These are phyloP conservation scores for Isabelozyma gotoi DNA, from an alignment of 805 yeast species.

Conservation along the genomic window DNA sequence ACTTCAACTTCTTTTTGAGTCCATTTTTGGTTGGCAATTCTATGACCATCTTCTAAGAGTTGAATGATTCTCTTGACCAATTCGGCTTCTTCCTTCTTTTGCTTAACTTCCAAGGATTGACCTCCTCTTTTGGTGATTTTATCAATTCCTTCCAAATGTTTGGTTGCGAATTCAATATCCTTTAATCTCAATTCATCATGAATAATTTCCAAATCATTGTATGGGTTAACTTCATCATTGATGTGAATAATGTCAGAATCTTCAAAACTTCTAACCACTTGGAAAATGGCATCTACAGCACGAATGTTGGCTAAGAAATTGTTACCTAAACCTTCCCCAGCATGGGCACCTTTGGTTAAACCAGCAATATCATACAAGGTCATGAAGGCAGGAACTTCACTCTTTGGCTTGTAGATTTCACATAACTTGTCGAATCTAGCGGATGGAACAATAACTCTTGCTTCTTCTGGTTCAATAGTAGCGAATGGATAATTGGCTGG, in stretches of 20 bases:
- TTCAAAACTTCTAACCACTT: slow-evolving; percentile 95
- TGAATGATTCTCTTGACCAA: slow-evolving; percentile 73
- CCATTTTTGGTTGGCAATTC: slow-evolving; percentile 89
- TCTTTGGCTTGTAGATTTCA: slow-evolving; percentile 75
- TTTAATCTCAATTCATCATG: slow-evolving; percentile 89
- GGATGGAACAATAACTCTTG: slow-evolving; percentile 92
- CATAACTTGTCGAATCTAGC: slow-evolving; percentile 78
- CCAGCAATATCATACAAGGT: slow-evolving; percentile 98
- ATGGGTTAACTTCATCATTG: slow-evolving; percentile 90
- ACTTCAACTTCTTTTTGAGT: slow-evolving; percentile 85
- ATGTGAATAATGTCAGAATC: slow-evolving; percentile 98
- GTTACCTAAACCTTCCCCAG: slow-evolving; percentile 97
- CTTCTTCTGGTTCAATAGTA: slow-evolving; percentile 97
- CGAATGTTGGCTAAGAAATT: slow-evolving; percentile 95
- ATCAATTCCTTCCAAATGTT: slow-evolving; percentile 73
- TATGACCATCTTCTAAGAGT: slow-evolving; percentile 77
- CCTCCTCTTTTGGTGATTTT: slow-evolving; percentile 86
- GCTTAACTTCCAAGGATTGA: slow-evolving; percentile 84
- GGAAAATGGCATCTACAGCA: slow-evolving; percentile 97
- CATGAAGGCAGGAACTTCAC: slow-evolving; percentile 86
- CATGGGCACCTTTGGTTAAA: slow-evolving; percentile 92
- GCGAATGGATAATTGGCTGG: slow-evolving; percentile 99
- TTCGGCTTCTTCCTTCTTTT: slow-evolving; percentile 80
- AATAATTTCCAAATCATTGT: slow-evolving; percentile 90
- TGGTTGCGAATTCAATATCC: slow-evolving; percentile 92